These are phyloP conservation scores for Phoenix dactylifera DNA, from an alignment of 176 grass and related monocot species.

Conservation along the genomic window DNA sequence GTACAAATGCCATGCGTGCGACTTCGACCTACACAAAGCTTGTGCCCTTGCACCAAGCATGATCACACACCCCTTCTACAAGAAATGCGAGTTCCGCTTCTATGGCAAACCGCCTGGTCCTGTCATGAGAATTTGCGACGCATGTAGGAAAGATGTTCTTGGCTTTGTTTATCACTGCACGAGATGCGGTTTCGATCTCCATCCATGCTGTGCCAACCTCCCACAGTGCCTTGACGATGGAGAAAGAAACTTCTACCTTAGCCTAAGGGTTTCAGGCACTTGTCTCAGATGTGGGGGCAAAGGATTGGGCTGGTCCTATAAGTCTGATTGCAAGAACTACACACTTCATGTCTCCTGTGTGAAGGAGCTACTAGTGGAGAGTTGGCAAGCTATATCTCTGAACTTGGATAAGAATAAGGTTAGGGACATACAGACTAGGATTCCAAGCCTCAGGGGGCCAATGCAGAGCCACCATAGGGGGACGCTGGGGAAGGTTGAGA, in stretches of 20 bases:
- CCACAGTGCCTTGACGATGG: constrained; percentile 20
- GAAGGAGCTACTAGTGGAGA: constrained; percentile 32
- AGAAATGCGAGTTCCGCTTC: constrained; percentile 24
- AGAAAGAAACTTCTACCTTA: constrained; percentile 22
- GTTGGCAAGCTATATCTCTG: constrained; percentile 25
- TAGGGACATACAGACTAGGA: constrained; percentile 5
- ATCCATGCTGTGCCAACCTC: constrained; percentile 31
- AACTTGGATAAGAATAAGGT: constrained; percentile 2
- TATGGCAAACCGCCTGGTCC: constrained; percentile 15
- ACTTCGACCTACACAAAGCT: constrained; percentile 32
- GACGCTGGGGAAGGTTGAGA: constrained; percentile 12
- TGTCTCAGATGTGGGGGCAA: constrained; percentile 28
- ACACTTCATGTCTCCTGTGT: constrained; percentile 28
- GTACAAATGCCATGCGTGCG: constrained; percentile 21
- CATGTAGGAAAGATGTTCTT: constrained; percentile 20
- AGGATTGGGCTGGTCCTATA: constrained; percentile 25
- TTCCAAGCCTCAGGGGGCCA: constrained; percentile 17
- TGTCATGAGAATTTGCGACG: constrained; percentile 15
- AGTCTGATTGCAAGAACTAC: constrained; percentile 29
- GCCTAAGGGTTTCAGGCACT: constrained; percentile 11
- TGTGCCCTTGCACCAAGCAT: constrained; percentile 23
- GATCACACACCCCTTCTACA: constrained; percentile 25
- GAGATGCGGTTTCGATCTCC: constrained; percentile 22
- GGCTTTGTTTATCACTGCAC: constrained; percentile 30
- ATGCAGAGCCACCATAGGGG: constrained; percentile 25